Conservation (phyloP, 129 eudicot species). For the Gnaphalium uliginosum region DNA sequence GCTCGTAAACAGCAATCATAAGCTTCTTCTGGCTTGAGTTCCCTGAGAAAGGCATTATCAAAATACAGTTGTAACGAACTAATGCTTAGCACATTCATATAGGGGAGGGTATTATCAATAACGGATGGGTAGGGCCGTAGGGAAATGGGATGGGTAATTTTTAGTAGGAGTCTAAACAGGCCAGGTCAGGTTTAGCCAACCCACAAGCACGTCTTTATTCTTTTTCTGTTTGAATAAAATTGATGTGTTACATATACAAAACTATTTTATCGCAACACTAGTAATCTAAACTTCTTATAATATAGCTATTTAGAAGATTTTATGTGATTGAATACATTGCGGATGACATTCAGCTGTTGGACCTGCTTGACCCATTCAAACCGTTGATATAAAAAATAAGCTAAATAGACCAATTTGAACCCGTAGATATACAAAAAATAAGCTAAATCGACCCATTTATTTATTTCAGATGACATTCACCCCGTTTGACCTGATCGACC, state of each 20-base stretch:
- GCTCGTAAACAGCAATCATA: constrained; percentile 95
- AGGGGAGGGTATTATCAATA: too few species aligned
- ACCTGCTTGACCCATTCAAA: neutral
- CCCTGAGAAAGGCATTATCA: constrained; percentile 45
- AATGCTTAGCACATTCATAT: neutral
- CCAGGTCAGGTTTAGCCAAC: too few species aligned
- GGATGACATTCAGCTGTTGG: neutral
- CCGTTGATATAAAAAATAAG: neutral
- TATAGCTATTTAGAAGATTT: neutral
- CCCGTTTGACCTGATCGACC: neutral
- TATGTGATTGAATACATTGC: neutral
- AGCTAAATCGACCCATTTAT: neutral
- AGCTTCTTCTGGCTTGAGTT: constrained; percentile 73
- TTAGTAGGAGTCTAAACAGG: too few species aligned
- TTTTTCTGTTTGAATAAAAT: neutral
- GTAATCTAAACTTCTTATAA: neutral
- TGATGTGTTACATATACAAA: neutral
- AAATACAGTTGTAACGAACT: constrained; percentile 21
- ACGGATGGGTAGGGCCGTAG: too few species aligned
- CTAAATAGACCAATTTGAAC: too few species aligned
- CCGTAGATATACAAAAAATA: too few species aligned
- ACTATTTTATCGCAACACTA: neutral
- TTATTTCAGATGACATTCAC: neutral
- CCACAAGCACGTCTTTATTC: too few species aligned
- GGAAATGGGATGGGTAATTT: too few species aligned